These are phyloP conservation scores for Phytophthora sojae DNA, from an alignment of 352 stramenopile species.

Conservation along the genomic window DNA sequence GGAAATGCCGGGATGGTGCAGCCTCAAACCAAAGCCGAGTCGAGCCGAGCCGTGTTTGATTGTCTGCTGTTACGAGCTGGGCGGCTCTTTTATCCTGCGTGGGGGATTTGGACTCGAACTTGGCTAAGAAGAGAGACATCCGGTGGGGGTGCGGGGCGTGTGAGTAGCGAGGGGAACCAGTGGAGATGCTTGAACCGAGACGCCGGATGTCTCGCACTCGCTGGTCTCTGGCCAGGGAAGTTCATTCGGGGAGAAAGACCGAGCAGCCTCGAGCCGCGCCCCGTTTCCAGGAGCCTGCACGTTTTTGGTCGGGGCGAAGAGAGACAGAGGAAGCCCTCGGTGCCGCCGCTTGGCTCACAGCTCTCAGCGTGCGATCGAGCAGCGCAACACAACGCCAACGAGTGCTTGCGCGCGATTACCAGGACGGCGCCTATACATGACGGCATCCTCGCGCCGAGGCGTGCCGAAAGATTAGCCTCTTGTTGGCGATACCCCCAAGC, in stretches of 20 bases:
- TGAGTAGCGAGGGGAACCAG: slow-evolving; percentile 40
- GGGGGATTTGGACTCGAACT: slow-evolving; percentile 32
- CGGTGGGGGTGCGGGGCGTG: slow-evolving; percentile 31
- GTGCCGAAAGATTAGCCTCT: slow-evolving; percentile 8
- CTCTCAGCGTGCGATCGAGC: slow-evolving; percentile 16
- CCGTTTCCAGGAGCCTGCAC: slow-evolving; percentile 20
- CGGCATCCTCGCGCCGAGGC: slow-evolving; percentile 2
- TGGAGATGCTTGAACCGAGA: slow-evolving; percentile 40
- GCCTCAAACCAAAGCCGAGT: slow-evolving; percentile 17
- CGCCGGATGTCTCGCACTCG: slow-evolving; percentile 38
- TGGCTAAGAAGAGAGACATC: slow-evolving; percentile 43
- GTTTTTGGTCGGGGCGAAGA: slow-evolving; percentile 6
- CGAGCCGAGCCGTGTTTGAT: slow-evolving; percentile 22
- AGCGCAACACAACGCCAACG: slow-evolving; percentile 27
- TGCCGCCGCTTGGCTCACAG: slow-evolving; percentile 39
- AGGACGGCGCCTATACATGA: slow-evolving; percentile 38
- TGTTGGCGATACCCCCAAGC: slow-evolving; percentile 15
- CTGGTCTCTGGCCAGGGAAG: slow-evolving; percentile 27
- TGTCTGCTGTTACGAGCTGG: slow-evolving; percentile 37
- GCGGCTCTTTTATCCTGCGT: slow-evolving; percentile 19
- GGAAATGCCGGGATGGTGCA: slow-evolving; percentile 32
- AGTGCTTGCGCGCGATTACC: slow-evolving; percentile 30
- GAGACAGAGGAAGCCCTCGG: slow-evolving; percentile 33
- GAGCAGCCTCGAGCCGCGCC: slow-evolving; percentile 13
- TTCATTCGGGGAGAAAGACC: slow-evolving; percentile 41